phyloP scores from a whole-genome alignment of 257 asterid species.

The Gardenia jasminoides region DNA sequence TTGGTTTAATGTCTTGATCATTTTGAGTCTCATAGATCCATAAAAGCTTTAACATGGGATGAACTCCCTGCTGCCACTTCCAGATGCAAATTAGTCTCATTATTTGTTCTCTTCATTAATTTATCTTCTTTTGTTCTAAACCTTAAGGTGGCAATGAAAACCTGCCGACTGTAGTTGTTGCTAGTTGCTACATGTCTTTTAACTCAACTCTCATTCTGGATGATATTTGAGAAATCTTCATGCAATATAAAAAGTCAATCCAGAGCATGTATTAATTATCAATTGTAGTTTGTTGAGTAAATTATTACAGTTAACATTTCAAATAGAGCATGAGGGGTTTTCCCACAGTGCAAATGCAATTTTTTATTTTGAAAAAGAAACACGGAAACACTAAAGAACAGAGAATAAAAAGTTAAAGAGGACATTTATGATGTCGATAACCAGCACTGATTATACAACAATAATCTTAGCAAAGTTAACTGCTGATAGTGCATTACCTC shows the following conservation, averaged over 20 bases:
- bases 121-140: too few species aligned
- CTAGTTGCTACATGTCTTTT: background rate
- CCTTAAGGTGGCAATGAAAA: too few species aligned
- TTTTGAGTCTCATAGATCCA: background rate
- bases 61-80: background rate
- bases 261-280: background rate
- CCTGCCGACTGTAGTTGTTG: background rate
- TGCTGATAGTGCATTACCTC: background rate
- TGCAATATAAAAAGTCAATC: background rate
- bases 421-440: background rate
- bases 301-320: too few species aligned
- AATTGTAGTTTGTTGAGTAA: background rate
- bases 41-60: background rate
- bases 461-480: background rate
- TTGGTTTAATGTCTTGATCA: background rate
- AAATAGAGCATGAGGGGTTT: background rate
- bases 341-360: background rate
- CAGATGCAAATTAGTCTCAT: background rate
- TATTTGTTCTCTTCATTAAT: background rate
- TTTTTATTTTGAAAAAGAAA: too few species aligned
- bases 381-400: background rate
- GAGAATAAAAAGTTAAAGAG: background rate
- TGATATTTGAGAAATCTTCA: background rate
- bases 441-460: background rate
- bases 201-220: background rate